A percentile compares a stretch with the other conserved stretches of the same genome.
phyloP scores from a whole-genome alignment of 2,329 filamentous ascomycete species.

The Aureobasidium sp. region DNA sequence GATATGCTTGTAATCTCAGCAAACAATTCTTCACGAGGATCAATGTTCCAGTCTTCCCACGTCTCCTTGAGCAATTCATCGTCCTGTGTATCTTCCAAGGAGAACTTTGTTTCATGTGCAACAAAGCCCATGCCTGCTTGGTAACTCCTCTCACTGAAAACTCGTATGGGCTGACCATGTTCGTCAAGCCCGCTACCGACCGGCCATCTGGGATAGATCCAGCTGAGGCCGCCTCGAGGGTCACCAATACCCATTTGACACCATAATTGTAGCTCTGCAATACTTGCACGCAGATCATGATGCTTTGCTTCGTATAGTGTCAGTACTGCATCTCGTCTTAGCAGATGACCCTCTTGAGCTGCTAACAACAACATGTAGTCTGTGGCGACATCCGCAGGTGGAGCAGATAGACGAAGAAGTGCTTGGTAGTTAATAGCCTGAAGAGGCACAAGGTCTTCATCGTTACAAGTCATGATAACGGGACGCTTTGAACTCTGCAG shows the following conservation, averaged over 20 bases:
- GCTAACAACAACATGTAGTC: slow-evolving; percentile 79
- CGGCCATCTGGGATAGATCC: slow-evolving; percentile 77
- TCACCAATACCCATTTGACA: slow-evolving; percentile 94
- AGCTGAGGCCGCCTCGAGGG: slow-evolving; percentile 77
- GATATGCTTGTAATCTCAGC: not conserved
- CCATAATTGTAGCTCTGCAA: slow-evolving; percentile 89
- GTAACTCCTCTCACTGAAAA: slow-evolving; percentile 78
- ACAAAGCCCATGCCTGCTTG: slow-evolving; percentile 69
- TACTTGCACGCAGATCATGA: slow-evolving; percentile 69
- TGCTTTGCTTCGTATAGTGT: slow-evolving; percentile 63
- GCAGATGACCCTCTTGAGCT: slow-evolving; percentile 79
- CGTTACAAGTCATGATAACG: slow-evolving; percentile 91
- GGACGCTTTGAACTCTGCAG: slow-evolving; percentile 82
- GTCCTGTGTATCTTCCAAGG: slow-evolving; percentile 30
- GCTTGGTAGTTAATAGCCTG: slow-evolving; percentile 72
- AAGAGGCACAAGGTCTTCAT: slow-evolving; percentile 74
- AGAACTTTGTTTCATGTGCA: slow-evolving; percentile 35
- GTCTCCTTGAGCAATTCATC: slow-evolving; percentile 58
- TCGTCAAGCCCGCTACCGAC: slow-evolving; percentile 62
- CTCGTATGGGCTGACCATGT: slow-evolving; percentile 61
- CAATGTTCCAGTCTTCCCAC: slow-evolving; percentile 60
- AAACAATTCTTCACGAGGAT: slow-evolving; percentile 21
- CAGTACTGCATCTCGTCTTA: slow-evolving; percentile 60
- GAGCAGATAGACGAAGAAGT: slow-evolving; percentile 67
- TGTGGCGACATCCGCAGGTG: slow-evolving; percentile 60